These are phyloP conservation scores for Fomitopsis pinicola DNA, from an alignment of 1,284 basidiomycete genomes.

Conservation along the genomic window DNA sequence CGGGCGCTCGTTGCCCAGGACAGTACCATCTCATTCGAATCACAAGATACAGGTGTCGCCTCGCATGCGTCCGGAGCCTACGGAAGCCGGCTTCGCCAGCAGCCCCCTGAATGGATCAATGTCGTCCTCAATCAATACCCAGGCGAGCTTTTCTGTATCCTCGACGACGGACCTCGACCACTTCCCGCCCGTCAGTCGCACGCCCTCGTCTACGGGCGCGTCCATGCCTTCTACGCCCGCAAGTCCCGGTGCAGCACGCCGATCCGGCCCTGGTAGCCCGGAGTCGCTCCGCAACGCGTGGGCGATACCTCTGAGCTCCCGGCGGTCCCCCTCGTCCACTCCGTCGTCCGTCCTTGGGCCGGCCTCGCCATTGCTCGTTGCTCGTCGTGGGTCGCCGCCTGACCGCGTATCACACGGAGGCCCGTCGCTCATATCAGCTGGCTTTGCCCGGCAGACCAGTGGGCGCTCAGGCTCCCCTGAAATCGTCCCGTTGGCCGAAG, in stretches of 20 bases:
- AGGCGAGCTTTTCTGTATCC: constrained; percentile 1
- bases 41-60: constrained; percentile 34
- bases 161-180: constrained; percentile 14
- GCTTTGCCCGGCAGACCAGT: constrained; percentile 2
- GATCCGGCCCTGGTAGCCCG: constrained; percentile 20
- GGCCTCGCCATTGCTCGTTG: not conserved
- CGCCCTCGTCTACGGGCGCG: constrained; percentile 16
- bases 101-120: constrained; percentile 12
- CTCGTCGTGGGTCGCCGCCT: not conserved
- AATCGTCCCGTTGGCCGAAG: constrained; percentile 1
- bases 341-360: constrained; percentile 15
- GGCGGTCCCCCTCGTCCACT: constrained; percentile 18
- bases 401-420: not conserved
- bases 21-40: constrained; percentile 18
- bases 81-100: constrained; percentile 27
- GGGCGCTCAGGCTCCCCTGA: not conserved
- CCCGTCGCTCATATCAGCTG: constrained; percentile 4
- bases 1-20: constrained; percentile 14
- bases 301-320: constrained; percentile 25
- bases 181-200: constrained; percentile 21
- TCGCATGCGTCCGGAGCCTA: constrained; percentile 30
- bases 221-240: constrained; percentile 13
- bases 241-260: constrained; percentile 6
- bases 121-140: constrained; percentile 5
- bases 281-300: constrained; percentile 27